Evolutionary conservation across 2,329 filamentous ascomycete genomes (phyloP).

Genomic region (Reticulascus tulasneorum): DNA sequence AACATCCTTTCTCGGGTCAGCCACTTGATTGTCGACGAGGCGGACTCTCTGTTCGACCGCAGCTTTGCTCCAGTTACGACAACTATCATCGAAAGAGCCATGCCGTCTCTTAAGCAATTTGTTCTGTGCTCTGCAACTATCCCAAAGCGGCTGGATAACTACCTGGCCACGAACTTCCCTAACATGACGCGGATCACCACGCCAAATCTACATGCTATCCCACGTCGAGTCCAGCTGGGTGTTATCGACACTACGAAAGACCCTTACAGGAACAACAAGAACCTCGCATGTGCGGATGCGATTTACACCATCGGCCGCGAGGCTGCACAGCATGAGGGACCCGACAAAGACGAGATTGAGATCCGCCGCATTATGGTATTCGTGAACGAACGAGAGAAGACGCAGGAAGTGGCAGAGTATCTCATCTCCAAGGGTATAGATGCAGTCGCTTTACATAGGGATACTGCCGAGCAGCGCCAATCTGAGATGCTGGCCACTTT

Average conservation of each 20-base stretch:
- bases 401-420: constrained; percentile 74
- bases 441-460: constrained; percentile 78
- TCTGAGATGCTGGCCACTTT: constrained; percentile 75
- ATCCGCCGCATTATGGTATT: constrained; percentile 90
- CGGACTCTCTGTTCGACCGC: constrained; percentile 90
- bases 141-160: constrained; percentile 80
- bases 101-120: constrained; percentile 79
- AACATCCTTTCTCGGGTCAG: constrained; percentile 89
- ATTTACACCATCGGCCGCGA: constrained; percentile 92
- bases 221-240: constrained; percentile 86
- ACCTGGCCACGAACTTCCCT: constrained; percentile 77
- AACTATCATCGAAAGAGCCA: constrained; percentile 74
- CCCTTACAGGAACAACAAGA: constrained; percentile 91
- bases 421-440: constrained; percentile 83
- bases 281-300: constrained; percentile 87
- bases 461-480: constrained; percentile 74
- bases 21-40: constrained; percentile 89
- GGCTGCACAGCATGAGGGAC: constrained; percentile 53
- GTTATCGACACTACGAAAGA: constrained; percentile 88
- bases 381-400: constrained; percentile 92
- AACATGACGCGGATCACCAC: constrained; percentile 83
- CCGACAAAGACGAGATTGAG: constrained; percentile 53
- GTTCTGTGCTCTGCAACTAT: constrained; percentile 96
- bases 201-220: constrained; percentile 93
- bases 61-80: constrained; percentile 84